phyloP scores from a whole-genome alignment of 2,329 filamentous ascomycete genomes.

The Beauveria rudraprayagi region DNA sequence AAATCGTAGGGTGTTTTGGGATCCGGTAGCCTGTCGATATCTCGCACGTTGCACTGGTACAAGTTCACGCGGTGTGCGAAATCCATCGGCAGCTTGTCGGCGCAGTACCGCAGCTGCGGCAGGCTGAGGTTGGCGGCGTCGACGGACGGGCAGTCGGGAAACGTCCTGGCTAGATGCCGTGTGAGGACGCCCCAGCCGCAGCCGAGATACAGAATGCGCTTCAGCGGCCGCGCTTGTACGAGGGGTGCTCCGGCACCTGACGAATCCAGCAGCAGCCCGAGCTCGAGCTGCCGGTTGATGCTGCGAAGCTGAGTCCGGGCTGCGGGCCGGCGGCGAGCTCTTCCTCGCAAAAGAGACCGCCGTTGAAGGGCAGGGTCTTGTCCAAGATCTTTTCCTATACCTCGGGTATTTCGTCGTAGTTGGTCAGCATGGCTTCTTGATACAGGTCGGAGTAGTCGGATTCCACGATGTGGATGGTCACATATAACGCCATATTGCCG shows the following conservation, averaged over 20 bases:
- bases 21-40: too few species aligned
- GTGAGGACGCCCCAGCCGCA: slow-evolving; percentile 11
- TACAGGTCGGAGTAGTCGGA: background rate
- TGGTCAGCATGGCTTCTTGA: slow-evolving; percentile 4
- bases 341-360: background rate
- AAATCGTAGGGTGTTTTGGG: too few species aligned
- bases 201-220: slow-evolving; percentile 6
- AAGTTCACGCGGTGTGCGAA: too few species aligned
- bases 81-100: too few species aligned
- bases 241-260: too few species aligned
- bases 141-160: slow-evolving; percentile 8
- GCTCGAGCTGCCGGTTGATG: slow-evolving; percentile 5
- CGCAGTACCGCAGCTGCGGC: too few species aligned
- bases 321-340: slow-evolving; percentile 1
- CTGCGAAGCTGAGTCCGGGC: slow-evolving; percentile 1
- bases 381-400: slow-evolving; percentile 7
- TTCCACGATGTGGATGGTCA: background rate
- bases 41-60: too few species aligned
- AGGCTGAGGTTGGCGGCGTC: slow-evolving; percentile 11
- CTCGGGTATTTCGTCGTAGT: slow-evolving; percentile 7
- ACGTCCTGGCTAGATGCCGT: background rate
- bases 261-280: background rate
- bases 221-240: background rate
- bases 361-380: background rate
- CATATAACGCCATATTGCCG: background rate